Evolutionary conservation across 257 asterid genomes (phyloP), one percentile per base, ranked within the genome.

Genomic region (Apocynum venetum): DNA sequence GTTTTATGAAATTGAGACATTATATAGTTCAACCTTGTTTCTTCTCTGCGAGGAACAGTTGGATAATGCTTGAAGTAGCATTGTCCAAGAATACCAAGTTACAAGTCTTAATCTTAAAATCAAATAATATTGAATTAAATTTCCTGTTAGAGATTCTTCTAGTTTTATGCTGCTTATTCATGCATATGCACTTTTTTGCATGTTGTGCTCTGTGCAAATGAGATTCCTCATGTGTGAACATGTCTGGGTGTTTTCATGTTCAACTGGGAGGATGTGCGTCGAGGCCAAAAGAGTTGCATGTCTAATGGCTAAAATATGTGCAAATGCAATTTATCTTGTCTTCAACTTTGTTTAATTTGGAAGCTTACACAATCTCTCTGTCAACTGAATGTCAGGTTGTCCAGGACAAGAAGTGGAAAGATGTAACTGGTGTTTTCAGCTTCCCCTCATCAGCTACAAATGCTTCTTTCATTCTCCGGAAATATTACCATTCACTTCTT

Each of bases 401-500:
- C 74, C 81, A 78, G 82, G 96, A 91, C 36, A 90, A 82, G 78
- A 93, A 79, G 77, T 95, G 99, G 99, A 93, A 86, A 83, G 97
- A 95, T 59, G 87, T 93, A 38, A 90, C 93, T 2, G 76, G 86
- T 5, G 88, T 78, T 80, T 95, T 95, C 83, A 85, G 79, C 80
- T 95, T 95, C 73, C 97, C 97, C 5, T 80, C 94, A 8, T 89
- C 98, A 1, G 99, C 99, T 1, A 95, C 98, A 36, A 95, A 95
- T 48, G 98, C 98, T 48, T 93, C 98, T 9, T 95, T 86, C 35
- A 83, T 95, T 78, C 93, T 95, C 36, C 90, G 99, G 75, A 95
- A 95, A 82, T 91, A 93, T 49, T 95, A 91, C 55, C 63, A 86
- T 51, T 88, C 96, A 0, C 79, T 95, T 84, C 91, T 95, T 43